A percentile compares a stretch with the other conserved stretches of the same genome.
phyloP scores from a whole-genome alignment of 2,329 filamentous ascomycete species.

The Lachnellula suecica region DNA sequence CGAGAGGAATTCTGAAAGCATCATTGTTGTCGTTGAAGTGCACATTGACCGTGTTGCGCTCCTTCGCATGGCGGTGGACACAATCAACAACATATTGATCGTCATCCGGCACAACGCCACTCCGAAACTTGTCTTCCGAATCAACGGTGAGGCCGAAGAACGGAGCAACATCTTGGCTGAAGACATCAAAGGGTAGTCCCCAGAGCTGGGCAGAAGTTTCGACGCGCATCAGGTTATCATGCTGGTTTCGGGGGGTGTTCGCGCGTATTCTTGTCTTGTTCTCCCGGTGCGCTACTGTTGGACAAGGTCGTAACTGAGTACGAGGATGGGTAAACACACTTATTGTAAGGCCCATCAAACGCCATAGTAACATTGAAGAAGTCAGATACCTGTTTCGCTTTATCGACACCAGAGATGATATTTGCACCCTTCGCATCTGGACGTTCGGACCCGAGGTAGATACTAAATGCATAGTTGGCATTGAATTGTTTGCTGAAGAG shows the following conservation, averaged over 20 bases:
- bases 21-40: neutral
- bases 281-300: no score
- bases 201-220: neutral
- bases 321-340: neutral
- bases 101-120: no score
- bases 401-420: neutral
- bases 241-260: neutral
- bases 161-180: neutral
- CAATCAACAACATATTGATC: neutral
- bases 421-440: neutral
- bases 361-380: neutral
- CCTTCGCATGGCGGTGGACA: neutral
- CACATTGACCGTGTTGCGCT: neutral
- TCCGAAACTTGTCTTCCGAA: no score
- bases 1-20: neutral
- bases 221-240: neutral
- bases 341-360: neutral
- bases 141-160: neutral
- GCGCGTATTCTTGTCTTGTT: no score
- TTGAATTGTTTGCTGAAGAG: neutral
- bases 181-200: neutral
- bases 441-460: neutral
- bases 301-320: neutral
- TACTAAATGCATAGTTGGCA: neutral
- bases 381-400: neutral